phyloP scores from a whole-genome alignment of 805 yeast species.

The Candida coquimbonensis region DNA sequence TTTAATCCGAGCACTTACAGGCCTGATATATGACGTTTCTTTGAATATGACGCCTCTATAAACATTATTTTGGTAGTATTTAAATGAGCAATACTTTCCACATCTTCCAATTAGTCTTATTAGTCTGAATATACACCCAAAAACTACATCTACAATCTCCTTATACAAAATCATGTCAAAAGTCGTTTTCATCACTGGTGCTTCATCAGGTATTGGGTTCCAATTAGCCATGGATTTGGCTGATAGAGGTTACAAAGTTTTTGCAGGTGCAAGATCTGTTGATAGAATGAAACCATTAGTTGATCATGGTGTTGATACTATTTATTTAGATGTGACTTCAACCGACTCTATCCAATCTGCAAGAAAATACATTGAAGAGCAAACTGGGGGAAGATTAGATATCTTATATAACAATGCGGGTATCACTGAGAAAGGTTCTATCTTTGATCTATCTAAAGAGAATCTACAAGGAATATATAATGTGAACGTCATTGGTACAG shows the following conservation, averaged over 20 bases:
- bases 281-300: conserved; percentile 25
- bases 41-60: too few species aligned
- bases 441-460: conserved; percentile 27
- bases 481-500: conserved; percentile 34
- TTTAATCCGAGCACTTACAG: too few species aligned
- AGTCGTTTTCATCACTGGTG: conserved; percentile 50
- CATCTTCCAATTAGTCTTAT: too few species aligned
- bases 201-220: conserved; percentile 54
- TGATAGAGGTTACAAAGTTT: conserved; percentile 32
- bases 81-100: too few species aligned
- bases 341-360: conserved; percentile 23
- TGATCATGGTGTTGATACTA: conserved; percentile 25
- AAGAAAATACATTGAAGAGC: conserved; percentile 18
- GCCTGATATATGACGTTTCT: too few species aligned
- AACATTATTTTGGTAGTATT: too few species aligned
- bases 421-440: conserved; percentile 17
- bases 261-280: conserved; percentile 28
- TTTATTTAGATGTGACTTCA: conserved; percentile 31
- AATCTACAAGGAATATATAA: conserved; percentile 18
- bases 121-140: too few species aligned
- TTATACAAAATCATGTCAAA: not conserved
- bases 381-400: conserved; percentile 29
- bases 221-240: conserved; percentile 39
- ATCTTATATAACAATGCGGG: conserved; percentile 39
- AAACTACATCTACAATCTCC: too few species aligned